Evolutionary conservation across 495 filamentous ascomycete genomes (phyloP).

Genomic region (Trichoderma orchidacearum): DNA sequence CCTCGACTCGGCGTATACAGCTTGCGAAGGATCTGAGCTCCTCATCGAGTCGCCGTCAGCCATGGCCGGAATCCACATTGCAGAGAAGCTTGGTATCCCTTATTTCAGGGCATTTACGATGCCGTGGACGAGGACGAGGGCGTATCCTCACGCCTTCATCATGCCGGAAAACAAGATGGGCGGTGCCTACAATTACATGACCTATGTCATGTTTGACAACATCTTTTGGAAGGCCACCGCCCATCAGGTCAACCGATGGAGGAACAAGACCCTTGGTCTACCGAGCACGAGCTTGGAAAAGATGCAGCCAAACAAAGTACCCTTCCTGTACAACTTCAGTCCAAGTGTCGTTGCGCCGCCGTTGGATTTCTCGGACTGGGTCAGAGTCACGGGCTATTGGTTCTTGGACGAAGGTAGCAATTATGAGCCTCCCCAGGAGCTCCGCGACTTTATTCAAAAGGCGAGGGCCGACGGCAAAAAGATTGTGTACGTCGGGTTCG

Average conservation of each 20-base stretch:
- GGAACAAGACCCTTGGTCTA: conserved; percentile 64
- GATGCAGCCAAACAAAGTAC: conserved; percentile 89
- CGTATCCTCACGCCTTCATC: conserved; percentile 96
- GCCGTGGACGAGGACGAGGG: conserved; percentile 93
- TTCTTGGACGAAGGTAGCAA: conserved; percentile 73
- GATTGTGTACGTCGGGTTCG: conserved; percentile 93
- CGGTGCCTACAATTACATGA: conserved; percentile 86
- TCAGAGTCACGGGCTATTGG: conserved; percentile 95
- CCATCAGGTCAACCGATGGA: conserved; percentile 86
- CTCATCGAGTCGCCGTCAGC: conserved; percentile 93
- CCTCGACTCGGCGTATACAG: conserved; percentile 67
- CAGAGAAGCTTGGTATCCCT: conserved; percentile 85
- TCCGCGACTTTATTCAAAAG: conserved; percentile 64
- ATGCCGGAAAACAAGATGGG: conserved; percentile 89
- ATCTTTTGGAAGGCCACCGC: conserved; percentile 93
- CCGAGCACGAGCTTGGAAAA: conserved; percentile 76
- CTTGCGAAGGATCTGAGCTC: conserved; percentile 79
- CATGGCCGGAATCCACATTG: conserved; percentile 97
- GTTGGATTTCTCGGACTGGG: conserved; percentile 95
- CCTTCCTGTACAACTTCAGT: conserved; percentile 95
- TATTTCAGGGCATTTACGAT: conserved; percentile 98
- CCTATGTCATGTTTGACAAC: conserved; percentile 94
- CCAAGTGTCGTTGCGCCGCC: conserved; percentile 85
- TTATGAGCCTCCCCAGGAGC: conserved; percentile 63
- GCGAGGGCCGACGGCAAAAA: conserved; percentile 76